Evolutionary conservation across 441 rosid genomes (phyloP), one percentile per base, ranked within the genome.

Genomic region (Gossypium davidsonii): DNA sequence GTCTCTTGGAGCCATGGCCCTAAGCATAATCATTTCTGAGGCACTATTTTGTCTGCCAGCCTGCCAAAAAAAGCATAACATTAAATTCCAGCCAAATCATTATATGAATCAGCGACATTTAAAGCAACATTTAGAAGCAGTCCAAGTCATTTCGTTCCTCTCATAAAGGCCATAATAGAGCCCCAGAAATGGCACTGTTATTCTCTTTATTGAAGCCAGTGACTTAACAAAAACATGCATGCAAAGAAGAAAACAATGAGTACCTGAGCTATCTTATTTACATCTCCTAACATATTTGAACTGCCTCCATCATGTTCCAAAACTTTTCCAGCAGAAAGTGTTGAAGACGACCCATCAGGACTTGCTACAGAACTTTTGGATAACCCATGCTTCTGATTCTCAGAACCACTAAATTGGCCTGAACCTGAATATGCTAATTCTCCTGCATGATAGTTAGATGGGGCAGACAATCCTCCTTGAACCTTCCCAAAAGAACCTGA

Each of bases 181-280:
- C 23, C 71, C 57, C 20, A 4, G 52, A 67, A 67, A 67, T 15
- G 26, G 48, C 46, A 31, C 17, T 34, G 52, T 6, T 37, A 39
- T 11, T 18, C 17, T 37, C 34, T 34, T 70, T 28, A 56, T 6
- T 6, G 12, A 70, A 37, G 64, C 21, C 52, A 48, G 21, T 48
- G 39, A 23, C 52, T 55, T 55, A 70, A 21, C 20, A 17, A 26
- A 18, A 21, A 63, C 23, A 5, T 31, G 52, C 37, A 31, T 53
- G 48, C 58, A 64, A 39, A 63, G 12, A 39, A 18, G 4, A 25
- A 26, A 60, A 4, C 58, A 57, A 55, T 5, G 63, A 28, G 28
- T 70, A 90, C 95, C 93, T 90, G 95, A 59, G 80, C 48, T 72
- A 74, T 73, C 74, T 78, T 84, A 80, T 76, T 85, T 57, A 79